Conservation (phyloP, 2,329 filamentous ascomycete genomes). For the Colletotrichum gloeosporioides region DNA sequence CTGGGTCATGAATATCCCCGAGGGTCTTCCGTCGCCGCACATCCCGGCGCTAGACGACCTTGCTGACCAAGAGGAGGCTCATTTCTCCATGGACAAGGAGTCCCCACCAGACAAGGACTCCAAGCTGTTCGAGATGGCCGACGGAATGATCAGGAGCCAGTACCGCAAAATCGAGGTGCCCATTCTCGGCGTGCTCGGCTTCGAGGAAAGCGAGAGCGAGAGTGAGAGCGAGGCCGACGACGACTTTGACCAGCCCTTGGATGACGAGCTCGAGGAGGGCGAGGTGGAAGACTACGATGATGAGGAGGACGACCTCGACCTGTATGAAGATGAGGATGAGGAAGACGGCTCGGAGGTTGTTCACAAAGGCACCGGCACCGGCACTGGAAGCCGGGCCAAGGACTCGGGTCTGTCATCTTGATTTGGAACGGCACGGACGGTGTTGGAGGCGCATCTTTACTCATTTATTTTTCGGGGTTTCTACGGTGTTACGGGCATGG, state of each 20-base stretch:
- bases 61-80: slow-evolving; percentile 42
- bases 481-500: slow-evolving; percentile 8
- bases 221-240: slow-evolving; percentile 30
- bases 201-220: slow-evolving; percentile 50
- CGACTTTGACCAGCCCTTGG: slow-evolving; percentile 28
- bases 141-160: slow-evolving; percentile 54
- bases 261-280: slow-evolving; percentile 31
- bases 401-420: slow-evolving; percentile 18
- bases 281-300: slow-evolving; percentile 30
- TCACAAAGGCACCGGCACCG: slow-evolving; percentile 19
- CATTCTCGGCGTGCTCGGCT: slow-evolving; percentile 47
- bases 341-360: slow-evolving; percentile 15
- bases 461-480: background rate
- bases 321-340: slow-evolving; percentile 22
- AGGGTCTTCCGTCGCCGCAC: slow-evolving; percentile 36
- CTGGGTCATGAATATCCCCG: slow-evolving; percentile 48
- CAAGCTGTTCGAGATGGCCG: slow-evolving; percentile 48
- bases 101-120: slow-evolving; percentile 43
- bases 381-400: slow-evolving; percentile 19
- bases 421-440: slow-evolving; percentile 3
- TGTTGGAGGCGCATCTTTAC: background rate
- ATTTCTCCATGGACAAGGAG: slow-evolving; percentile 47
- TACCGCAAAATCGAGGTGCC: slow-evolving; percentile 51
- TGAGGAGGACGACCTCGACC: slow-evolving; percentile 26
- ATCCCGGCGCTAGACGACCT: slow-evolving; percentile 28